These are phyloP conservation scores for Coleophoma crateriformis DNA, from an alignment of 2,329 filamentous ascomycete species.

Conservation along the genomic window DNA sequence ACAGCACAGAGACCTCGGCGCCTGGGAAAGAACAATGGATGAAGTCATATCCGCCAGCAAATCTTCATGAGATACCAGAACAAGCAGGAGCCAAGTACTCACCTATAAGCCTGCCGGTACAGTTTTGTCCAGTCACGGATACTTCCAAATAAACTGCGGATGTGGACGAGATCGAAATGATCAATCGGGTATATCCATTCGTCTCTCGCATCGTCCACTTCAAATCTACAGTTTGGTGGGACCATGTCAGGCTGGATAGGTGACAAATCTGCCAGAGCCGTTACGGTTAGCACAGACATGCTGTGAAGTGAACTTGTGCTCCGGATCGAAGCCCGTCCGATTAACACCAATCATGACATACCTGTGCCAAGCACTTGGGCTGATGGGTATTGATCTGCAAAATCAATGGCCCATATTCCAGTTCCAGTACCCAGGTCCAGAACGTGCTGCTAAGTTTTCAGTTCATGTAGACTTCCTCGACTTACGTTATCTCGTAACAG, in stretches of 20 bases:
- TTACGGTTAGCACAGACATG: constrained; percentile 19
- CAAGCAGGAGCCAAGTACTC: constrained; percentile 16
- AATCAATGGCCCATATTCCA: constrained; percentile 37
- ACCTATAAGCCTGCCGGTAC: constrained; percentile 42
- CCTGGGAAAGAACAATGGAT: too few relatives aligned
- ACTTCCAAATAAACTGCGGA: constrained; percentile 50
- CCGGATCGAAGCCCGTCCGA: not conserved
- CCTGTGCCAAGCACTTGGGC: not conserved
- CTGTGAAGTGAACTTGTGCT: not conserved
- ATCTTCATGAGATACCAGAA: constrained; percentile 10
- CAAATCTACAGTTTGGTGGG: constrained; percentile 56
- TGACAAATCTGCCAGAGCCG: constrained; percentile 27
- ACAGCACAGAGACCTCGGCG: not conserved
- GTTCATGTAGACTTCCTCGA: not conserved
- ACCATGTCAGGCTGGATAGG: constrained; percentile 37
- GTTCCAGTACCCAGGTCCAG: constrained; percentile 38
- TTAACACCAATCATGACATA: not conserved
- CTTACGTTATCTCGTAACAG: not conserved
- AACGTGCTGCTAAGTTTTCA: constrained; percentile 17
- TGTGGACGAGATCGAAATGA: constrained; percentile 55
- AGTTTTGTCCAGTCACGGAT: constrained; percentile 51
- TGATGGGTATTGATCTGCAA: constrained; percentile 16
- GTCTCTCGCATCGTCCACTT: constrained; percentile 55
- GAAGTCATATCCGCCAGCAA: not conserved
- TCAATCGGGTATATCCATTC: constrained; percentile 35